Base-by-base conservation (phyloP, 2,329 filamentous ascomycete species). In the Raffaelea deltoideospora region DNA sequence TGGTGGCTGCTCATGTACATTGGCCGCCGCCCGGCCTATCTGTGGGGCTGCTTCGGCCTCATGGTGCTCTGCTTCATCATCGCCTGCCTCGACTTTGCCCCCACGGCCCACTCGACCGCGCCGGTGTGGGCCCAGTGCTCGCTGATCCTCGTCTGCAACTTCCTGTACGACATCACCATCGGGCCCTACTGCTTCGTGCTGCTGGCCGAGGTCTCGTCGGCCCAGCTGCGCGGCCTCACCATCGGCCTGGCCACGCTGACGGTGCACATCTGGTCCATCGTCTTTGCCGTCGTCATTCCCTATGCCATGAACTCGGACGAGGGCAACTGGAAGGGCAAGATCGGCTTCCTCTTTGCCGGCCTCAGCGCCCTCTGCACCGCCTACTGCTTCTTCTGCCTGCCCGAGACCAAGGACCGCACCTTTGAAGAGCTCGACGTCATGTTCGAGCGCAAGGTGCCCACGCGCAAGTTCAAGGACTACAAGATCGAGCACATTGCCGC, bases 381-480 rank as follows among this genome's bases (percentile, higher is more conserved):
- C 1, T 74, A 69, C 57, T 57, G 63, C 1, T 69, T 55, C 43
- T 67, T 67, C 47, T 63, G 61, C 17, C 50, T 69, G 8, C 66
- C 65, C 5, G 69, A 73, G 49, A 33, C 33, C 8, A n/a, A 19
- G 11, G 37, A 29, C 15, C 34, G 41, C 10, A 43, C 41, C 3
- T 43, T 33, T 17, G 41, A 34, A 5, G 41, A 43, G 31, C 33
- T 43, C 3, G 41, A 43, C 31, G 13, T 41, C 10, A 19, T 43
- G 9, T 43, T 43, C 31, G 50, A 61, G 34, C 52, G 54, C 38
- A 45, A 43, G n/a, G 35, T 50, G 46, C 35, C 44, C 38, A 31
- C 38, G 24, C 13, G 40, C 21, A 38, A 33, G 18, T 49, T 49
- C 33, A 39, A 39, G 34, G 7, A n/a, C 4, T 30, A 30, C 11